Evolutionary conservation across 208 protist genomes (phyloP).

Genomic region (Novymonas esmeraldas): DNA sequence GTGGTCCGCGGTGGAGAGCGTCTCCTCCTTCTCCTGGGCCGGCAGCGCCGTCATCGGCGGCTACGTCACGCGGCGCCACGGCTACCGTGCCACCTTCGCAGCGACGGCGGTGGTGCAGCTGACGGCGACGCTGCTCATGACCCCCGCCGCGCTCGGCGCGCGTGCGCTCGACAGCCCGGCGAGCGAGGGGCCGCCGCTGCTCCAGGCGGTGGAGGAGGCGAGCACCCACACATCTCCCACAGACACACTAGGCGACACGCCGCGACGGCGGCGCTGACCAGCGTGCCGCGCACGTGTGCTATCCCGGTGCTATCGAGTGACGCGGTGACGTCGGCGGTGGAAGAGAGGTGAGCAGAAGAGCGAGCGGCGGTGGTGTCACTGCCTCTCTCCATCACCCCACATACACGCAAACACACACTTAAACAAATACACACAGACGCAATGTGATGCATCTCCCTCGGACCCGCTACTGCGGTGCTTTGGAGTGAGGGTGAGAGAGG

Average conservation of each 20-base stretch:
- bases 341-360: no score
- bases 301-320: no score
- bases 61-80: constrained; percentile 37
- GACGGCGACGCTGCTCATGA: constrained; percentile 30
- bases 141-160: constrained; percentile 42
- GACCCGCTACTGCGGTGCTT: no score
- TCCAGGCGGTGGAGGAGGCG: background rate
- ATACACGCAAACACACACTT: no score
- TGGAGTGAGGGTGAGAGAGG: no score
- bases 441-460: no score
- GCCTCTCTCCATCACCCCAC: no score
- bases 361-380: no score
- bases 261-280: background rate
- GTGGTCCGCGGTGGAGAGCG: constrained; percentile 75
- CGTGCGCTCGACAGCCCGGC: constrained; percentile 11
- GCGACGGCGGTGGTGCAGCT: constrained; percentile 59
- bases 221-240: background rate
- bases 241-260: background rate
- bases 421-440: no score
- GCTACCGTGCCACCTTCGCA: constrained; percentile 51
- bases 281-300: no score
- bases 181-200: background rate
- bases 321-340: no score
- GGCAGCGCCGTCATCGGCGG: constrained; percentile 68
- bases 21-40: constrained; percentile 65